Evolutionary conservation across 176 grass and related monocot species (phyloP).

Genomic region (Oryza glaberrima): DNA sequence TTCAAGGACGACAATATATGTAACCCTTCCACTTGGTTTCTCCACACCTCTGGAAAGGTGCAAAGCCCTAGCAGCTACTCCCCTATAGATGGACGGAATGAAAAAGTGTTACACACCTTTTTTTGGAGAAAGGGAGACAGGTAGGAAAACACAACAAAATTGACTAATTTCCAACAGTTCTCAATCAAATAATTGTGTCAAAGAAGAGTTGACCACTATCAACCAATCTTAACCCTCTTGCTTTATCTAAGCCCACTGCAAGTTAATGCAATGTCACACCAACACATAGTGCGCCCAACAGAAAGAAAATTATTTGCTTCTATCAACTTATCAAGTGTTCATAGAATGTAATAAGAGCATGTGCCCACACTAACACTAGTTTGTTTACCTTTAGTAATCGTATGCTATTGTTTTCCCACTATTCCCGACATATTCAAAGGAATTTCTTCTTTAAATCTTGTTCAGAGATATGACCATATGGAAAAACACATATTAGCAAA

Average conservation of each 20-base stretch:
- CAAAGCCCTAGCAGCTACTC: slow-evolving; percentile 98
- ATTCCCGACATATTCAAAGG: slow-evolving; percentile 2
- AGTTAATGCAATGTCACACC: not conserved
- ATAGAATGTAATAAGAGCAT: not conserved
- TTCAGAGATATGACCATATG: slow-evolving; percentile 10
- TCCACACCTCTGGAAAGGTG: slow-evolving; percentile 98
- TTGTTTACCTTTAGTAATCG: not conserved
- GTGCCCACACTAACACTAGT: not conserved
- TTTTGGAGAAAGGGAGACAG: not conserved
- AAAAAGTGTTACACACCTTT: not conserved
- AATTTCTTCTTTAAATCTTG: slow-evolving; percentile 20
- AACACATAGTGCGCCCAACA: not conserved
- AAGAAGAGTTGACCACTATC: slow-evolving; percentile 24
- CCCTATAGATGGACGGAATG: slow-evolving; percentile 55
- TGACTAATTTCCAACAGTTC: not conserved
- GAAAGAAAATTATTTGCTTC: not conserved
- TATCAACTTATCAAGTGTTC: slow-evolving; percentile 20
- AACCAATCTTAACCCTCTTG: slow-evolving; percentile 1
- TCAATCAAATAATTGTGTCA: not conserved
- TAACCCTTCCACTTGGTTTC: slow-evolving; percentile 97
- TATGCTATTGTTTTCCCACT: not conserved
- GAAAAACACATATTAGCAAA: not conserved
- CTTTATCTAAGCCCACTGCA: slow-evolving; percentile 13
- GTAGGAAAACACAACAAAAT: not conserved
- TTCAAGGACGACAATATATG: slow-evolving; percentile 97